Evolutionary conservation across 176 grass and related monocot genomes (phyloP).

Genomic region (Areca catechu): DNA sequence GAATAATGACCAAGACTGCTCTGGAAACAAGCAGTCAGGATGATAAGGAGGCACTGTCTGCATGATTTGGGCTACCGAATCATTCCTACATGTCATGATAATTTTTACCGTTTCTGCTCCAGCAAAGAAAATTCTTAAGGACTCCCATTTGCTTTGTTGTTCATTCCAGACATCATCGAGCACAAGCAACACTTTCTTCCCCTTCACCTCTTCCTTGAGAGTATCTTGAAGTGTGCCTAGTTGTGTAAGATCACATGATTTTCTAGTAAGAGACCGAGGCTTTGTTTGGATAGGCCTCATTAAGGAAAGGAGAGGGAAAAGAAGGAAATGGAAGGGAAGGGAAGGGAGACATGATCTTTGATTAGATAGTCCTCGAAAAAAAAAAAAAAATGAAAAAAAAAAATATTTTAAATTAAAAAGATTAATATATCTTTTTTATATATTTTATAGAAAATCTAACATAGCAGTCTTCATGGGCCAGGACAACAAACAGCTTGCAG

Average conservation of each 20-base stretch:
- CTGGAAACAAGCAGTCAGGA: conserved; percentile 9
- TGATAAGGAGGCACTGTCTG: not conserved
- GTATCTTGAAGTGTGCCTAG: conserved; percentile 9
- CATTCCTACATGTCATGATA: conserved; percentile 32
- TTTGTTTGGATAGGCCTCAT: too few relatives aligned
- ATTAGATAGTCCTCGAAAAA: too few relatives aligned
- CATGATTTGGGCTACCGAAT: conserved; percentile 19
- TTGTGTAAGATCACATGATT: not conserved
- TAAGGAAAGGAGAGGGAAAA: too few relatives aligned
- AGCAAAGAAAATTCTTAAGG: conserved; percentile 1
- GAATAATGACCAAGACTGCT: conserved; percentile 27
- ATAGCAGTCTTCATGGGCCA: too few relatives aligned
- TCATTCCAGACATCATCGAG: conserved; percentile 41
- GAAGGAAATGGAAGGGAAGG: too few relatives aligned
- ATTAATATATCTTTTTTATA: too few relatives aligned
- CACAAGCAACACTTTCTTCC: conserved; percentile 27
- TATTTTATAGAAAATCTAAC: too few relatives aligned
- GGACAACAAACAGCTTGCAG: too few relatives aligned
- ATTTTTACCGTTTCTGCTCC: conserved; percentile 12
- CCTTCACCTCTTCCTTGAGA: not conserved
- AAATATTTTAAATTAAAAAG: too few relatives aligned
- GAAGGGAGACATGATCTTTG: too few relatives aligned
- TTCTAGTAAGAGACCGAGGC: conserved; percentile 10
- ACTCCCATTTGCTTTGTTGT: conserved; percentile 7
- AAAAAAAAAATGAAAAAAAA: too few relatives aligned